Base-by-base conservation (phyloP, 352 stramenopile species). In the Globisporangium radiosum region DNA sequence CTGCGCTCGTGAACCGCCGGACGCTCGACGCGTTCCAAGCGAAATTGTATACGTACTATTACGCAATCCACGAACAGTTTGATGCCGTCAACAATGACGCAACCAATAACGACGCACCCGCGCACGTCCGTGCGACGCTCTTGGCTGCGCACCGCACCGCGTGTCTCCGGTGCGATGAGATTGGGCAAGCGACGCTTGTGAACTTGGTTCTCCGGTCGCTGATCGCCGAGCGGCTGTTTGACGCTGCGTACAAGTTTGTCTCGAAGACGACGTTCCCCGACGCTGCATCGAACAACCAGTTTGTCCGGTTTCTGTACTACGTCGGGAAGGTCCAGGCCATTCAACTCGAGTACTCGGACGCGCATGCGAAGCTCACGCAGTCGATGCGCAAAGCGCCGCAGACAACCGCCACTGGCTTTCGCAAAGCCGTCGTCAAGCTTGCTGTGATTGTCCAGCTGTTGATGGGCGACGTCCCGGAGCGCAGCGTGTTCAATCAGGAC, bases 251-350 rank as follows among this genome's bases (percentile, higher is more conserved):
- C 71, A 97, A 96, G 69, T 94, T 98, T 54, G 84, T 96, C 47
- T 90, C 68, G 54, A 95, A 96, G 77, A 92, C 88, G 19, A 83
- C 75, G 40, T 96, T 96, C 57, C 88, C 90, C 0, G 87, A 97
- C 60, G 83, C 75, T 7, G 90, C 95, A 19, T 98, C 90, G n/a
- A 99, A 99, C 83, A 99, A 99, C 74, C 96, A 99, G 81, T 95
- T 99, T 59, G 96, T 98, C 63, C 88, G 97, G 42, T 98, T 98
- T 68, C 69, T 99, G 57, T 99, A 98, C 73, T 98, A 99, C 70
- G 83, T 92, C 14, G 85, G 95, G 62, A 92, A 97, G 49, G 97
- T 99, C 57, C 88, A 98, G 65, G 95, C 97, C 13, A 76, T 99
- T 44, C 88, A 98, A 63, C 84, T 99, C 37, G 96, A 99, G 78